Evolutionary conservation across 2,329 filamentous ascomycete species (phyloP), one percentile per base, ranked within the genome.

Genomic region (Bipolaris victoriae): DNA sequence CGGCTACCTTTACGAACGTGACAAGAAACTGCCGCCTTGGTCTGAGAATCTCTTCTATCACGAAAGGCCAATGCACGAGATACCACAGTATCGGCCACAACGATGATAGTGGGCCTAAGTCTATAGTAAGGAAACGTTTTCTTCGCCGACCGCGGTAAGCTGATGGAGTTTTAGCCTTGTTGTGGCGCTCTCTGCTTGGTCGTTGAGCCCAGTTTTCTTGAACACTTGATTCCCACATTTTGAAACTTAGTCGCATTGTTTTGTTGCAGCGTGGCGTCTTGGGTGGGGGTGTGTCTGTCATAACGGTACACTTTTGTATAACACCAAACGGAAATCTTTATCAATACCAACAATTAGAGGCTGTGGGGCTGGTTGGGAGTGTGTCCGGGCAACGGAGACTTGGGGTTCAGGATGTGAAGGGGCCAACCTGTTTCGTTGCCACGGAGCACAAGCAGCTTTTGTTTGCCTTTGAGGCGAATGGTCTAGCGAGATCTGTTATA

Each of bases 1-100:
- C 75, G 94, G 92, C 55, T 88, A 93, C 66, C 79, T 94, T 18
- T 97, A 90, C 74, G 94, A 97, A 78, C 88, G 92, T 52, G 91
- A 96, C 76, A 89, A 91, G 77, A 88, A 88, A 63, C 83, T 97
- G 0, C 93, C 94, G 7, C 86, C 87, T 26, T 92, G 89, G 88
- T 87, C 87, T 3, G 87, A 87, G 71, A 85, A 88, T 59, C 81
- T 94, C 45, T 91, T 92, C 71, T 70, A 68, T 36, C 64, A 72
- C 55, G 80, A 82, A 55, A 74, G 77, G 29, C 65, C 70, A 11
- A 62, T 62, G 31, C 65, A 72, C 22, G 67, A 69, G 48, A 57
- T 67, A 13, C 63, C 56, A 41, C 58, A 63, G 9, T 67, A 69
- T 47, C 62, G 67, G 40, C 47, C 63, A 33, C 64, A 65, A 35